Evolutionary conservation across 768 basidiomycete species (phyloP), one percentile per base, ranked within the genome.

Genomic region (Vishniacozyma victoriae): DNA sequence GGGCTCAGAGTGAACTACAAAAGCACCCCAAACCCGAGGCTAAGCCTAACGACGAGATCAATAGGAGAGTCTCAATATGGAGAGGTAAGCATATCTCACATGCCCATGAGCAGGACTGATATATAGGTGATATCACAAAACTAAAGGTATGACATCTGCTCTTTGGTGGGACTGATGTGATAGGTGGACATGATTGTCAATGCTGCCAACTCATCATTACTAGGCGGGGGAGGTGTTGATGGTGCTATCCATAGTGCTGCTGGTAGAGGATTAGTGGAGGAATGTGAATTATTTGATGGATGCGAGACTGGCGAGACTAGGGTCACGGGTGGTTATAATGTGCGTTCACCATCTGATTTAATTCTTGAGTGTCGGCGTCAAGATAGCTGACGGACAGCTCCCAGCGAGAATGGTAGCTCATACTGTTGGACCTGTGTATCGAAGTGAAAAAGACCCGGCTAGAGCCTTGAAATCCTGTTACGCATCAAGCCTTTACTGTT

Each of bases 221-320:
- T 72, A 0, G 72, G 73, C 25, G 73, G 73, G 5, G 73, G 73
- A 1, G 73, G 73, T 2, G 72, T 74, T 7, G 73, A 74, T 44
- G 73, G 73, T 14, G 73, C 73, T 1, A 73, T 74, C 22, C 73
- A 74, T 42, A 44, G 55, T 12, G 72, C 73, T 3, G 73, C 73
- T 1, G 73, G 73, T 5, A 52, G 52, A 3, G 60, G 65, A 1
- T 56, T 74, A 3, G 40, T 68, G 13, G 50, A 69, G 24, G 72
- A 71, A 41, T 73, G 72, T 46, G 45, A 60, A 44, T 55, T 50
- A 18, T 55, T 74, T 5, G 59, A 57, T n/a, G 72, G 73, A 13
- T 71, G 70, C 26, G 50, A 70, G 46, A 74, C 73, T 14, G 73
- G 73, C 9, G 67, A 72, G 38, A 70, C 66, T 11, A 73, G 73